Evolutionary conservation across 2,329 filamentous ascomycete species (phyloP), one percentile per base, ranked within the genome.

Genomic region (Berkeleyomyces rouxiae): DNA sequence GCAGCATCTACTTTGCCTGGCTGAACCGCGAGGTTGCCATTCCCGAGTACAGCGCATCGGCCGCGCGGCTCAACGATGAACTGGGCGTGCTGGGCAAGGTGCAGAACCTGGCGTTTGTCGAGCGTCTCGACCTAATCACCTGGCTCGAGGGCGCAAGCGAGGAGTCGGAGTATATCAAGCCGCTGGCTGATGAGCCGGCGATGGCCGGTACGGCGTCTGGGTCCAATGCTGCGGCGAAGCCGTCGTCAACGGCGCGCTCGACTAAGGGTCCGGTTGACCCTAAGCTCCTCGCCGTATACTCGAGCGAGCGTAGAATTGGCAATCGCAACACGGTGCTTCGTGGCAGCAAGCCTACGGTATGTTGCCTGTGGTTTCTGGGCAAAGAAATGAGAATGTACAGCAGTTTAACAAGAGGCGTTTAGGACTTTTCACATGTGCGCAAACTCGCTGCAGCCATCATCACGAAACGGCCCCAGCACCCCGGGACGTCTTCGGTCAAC

Each of bases 1-100:
- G 93, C 71, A 93, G 87, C 72, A 92, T 96, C 74, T 96, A 92
- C 77, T 96, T 97, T 71, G 90, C 90, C 63, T 99, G 90, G 90
- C 79, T 88, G 70, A 95, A 96, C 75, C 90, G 90, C 73, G 92
- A 97, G 76, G 84, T 87, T 62, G 84, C 87, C 62, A 90, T 95
- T 67, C 87, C 88, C 9, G 90, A 95, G 69, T 97, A 97, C 79
- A 93, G 96, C 74, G 83, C 87, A 36, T 86, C 87, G 0, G 88
- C 89, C 11, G 85, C 87, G 69, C 80, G 84, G 67, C 79, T 97
- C 63, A 95, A 95, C 71, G 85, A 88, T 59, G 84, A 90, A 70
- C 78, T 96, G 40, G 78, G 77, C 3, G 78, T 77, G 1, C 83
- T 81, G 16, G 78, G 78, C 9, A 83, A 83, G 67, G 88, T 96